A percentile compares a stretch with the other conserved stretches of the same genome.
These are phyloP conservation scores for Salvia hispanica DNA, from an alignment of 257 asterid genomes.

Conservation along the genomic window DNA sequence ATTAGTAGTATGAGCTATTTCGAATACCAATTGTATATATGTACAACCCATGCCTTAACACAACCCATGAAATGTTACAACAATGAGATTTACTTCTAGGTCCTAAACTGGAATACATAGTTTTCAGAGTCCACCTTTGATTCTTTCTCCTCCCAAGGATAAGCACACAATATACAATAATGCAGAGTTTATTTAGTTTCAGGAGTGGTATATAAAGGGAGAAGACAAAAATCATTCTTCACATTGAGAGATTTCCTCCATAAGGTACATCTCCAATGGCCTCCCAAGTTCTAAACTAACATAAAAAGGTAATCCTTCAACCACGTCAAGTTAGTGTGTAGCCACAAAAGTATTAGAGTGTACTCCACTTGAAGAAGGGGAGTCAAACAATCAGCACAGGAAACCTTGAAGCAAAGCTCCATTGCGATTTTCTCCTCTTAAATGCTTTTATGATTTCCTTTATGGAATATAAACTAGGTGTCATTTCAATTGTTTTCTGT, in stretches of 20 bases:
- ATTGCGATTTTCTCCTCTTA: not conserved
- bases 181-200: not conserved
- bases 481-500: not conserved
- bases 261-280: not conserved
- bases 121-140: not conserved
- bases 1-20: not conserved
- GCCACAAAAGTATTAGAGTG: not conserved
- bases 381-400: not conserved
- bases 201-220: not conserved
- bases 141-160: not conserved
- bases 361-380: constrained; percentile 19
- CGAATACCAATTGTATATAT: not conserved
- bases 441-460: not conserved
- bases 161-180: constrained; percentile 1
- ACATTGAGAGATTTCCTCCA: not conserved
- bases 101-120: not conserved
- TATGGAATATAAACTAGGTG: not conserved
- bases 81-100: not conserved
- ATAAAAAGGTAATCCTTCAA: not conserved
- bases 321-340: not conserved
- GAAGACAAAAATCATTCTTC: constrained; percentile 4
- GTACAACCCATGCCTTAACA: not conserved
- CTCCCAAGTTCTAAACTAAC: constrained; percentile 1
- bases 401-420: not conserved
- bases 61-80: not conserved